A percentile compares a stretch with the other conserved stretches of the same genome.
These are phyloP conservation scores for Cutaneotrichosporon sp. DNA, from an alignment of 1,284 basidiomycete genomes.

Conservation along the genomic window DNA sequence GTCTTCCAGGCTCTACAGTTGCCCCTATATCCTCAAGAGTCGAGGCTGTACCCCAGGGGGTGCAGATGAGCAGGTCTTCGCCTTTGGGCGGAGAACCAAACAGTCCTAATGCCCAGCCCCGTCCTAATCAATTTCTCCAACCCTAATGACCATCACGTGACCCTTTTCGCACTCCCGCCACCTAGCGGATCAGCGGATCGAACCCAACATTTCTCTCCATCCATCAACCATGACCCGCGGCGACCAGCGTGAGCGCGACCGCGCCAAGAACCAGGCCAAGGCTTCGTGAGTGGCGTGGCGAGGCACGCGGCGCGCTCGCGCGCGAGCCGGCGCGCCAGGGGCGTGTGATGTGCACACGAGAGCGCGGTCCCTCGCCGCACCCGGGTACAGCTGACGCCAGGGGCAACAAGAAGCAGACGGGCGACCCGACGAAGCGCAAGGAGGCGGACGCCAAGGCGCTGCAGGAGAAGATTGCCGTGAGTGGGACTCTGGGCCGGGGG, in stretches of 20 bases:
- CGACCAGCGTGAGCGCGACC: slow-evolving; percentile 30
- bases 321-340: neutral
- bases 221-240: slow-evolving; percentile 17
- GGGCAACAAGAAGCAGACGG: slow-evolving; percentile 24
- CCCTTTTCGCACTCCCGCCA: neutral
- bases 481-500: neutral
- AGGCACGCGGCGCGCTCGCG: too few relatives aligned
- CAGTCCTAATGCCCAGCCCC: too few relatives aligned
- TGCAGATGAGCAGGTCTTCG: too few relatives aligned
- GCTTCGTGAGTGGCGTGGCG: slow-evolving; percentile 26
- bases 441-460: slow-evolving; percentile 30
- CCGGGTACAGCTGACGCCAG: slow-evolving; percentile 3
- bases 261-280: slow-evolving; percentile 25
- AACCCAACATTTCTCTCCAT: neutral
- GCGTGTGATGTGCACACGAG: neutral
- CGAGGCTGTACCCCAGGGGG: too few relatives aligned
- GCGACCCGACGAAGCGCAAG: slow-evolving; percentile 18
- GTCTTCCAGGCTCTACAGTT: too few relatives aligned
- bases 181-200: neutral
- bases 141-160: too few relatives aligned
- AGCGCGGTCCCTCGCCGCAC: too few relatives aligned
- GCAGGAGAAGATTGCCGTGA: slow-evolving; percentile 26
- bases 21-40: too few relatives aligned
- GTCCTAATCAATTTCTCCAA: neutral
- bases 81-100: too few relatives aligned